phyloP scores from a whole-genome alignment of 768 basidiomycete genomes.

The Trametes punicea region DNA sequence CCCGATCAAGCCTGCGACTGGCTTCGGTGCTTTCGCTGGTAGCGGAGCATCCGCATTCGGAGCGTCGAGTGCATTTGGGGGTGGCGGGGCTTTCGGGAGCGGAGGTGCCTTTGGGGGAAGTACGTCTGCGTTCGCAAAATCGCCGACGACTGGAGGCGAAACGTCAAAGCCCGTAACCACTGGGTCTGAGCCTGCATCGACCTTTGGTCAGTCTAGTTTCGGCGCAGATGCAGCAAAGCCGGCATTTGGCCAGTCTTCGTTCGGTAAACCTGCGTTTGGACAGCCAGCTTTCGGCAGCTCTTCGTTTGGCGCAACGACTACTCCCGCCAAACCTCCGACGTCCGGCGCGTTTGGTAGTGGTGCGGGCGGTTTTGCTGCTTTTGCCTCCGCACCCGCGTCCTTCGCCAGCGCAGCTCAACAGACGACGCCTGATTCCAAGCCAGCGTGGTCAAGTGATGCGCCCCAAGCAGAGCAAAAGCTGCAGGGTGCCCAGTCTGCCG shows the following conservation, averaged over 20 bases:
- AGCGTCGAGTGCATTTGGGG: background rate
- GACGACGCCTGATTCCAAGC: slow-evolving; percentile 5
- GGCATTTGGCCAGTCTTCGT: slow-evolving; percentile 24
- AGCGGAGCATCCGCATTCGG: slow-evolving; percentile 16
- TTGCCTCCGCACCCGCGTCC: slow-evolving; percentile 9
- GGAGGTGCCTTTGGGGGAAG: slow-evolving; percentile 3
- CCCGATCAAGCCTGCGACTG: slow-evolving; percentile 25
- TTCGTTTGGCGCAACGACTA: slow-evolving; percentile 21
- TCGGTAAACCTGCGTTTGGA: slow-evolving; percentile 32
- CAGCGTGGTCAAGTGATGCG: slow-evolving; percentile 9
- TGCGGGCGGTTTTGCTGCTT: slow-evolving; percentile 15
- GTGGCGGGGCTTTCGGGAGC: background rate
- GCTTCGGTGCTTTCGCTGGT: slow-evolving; percentile 31
- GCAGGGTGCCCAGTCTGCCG: background rate
- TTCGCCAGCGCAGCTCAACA: slow-evolving; percentile 9
- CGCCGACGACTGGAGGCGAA: background rate
- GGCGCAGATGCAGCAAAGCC: background rate
- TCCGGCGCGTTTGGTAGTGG: background rate
- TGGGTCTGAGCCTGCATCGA: slow-evolving; percentile 4
- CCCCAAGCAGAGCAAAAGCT: background rate
- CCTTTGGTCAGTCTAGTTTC: slow-evolving; percentile 20
- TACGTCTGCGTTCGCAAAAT: slow-evolving; percentile 1
- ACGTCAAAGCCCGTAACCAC: background rate
- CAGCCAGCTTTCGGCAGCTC: slow-evolving; percentile 34
- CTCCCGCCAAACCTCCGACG: background rate